Percentiles rank a stretch among this genome's conserved stretches.
Conservation (phyloP, 1,139 yeast genomes). For the Scheffersomyces segobiensis region DNA sequence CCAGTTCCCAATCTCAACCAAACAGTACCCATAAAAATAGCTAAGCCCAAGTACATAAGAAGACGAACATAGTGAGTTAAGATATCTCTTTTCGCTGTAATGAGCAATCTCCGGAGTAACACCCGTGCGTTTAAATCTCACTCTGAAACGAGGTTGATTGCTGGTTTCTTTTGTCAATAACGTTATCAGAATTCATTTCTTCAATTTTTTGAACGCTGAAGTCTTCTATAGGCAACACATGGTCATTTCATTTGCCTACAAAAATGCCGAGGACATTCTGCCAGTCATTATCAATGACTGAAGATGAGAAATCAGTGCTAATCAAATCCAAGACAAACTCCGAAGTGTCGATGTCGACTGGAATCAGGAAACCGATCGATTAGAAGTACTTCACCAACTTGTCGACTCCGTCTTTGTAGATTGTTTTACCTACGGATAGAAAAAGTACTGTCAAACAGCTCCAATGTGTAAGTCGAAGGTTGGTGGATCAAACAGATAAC, state of each 20-base stretch:
- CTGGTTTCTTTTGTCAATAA: not conserved
- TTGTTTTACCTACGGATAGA: conserved; percentile 24
- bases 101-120: conserved; percentile 22
- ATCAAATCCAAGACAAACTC: conserved; percentile 36
- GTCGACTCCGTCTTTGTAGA: conserved; percentile 16
- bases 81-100: conserved; percentile 34
- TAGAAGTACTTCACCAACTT: conserved; percentile 20
- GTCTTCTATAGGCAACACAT: not conserved
- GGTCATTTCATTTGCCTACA: conserved; percentile 6
- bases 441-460: conserved; percentile 32
- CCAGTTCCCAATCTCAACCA: conserved; percentile 33
- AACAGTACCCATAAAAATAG: conserved; percentile 43
- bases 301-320: conserved; percentile 26
- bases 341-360: conserved; percentile 23
- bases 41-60: conserved; percentile 39
- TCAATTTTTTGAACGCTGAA: not conserved
- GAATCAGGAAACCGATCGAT: conserved; percentile 17
- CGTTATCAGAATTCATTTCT: not conserved
- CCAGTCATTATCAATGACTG: not conserved
- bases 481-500: conserved; percentile 40
- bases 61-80: conserved; percentile 38
- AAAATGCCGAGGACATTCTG: not conserved
- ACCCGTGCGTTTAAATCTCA: conserved; percentile 8
- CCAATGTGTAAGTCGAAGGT: conserved; percentile 32
- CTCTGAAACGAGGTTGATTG: not conserved